These are phyloP conservation scores for Crassisporium funariophilum DNA, from an alignment of 768 basidiomycete genomes.

Conservation along the genomic window DNA sequence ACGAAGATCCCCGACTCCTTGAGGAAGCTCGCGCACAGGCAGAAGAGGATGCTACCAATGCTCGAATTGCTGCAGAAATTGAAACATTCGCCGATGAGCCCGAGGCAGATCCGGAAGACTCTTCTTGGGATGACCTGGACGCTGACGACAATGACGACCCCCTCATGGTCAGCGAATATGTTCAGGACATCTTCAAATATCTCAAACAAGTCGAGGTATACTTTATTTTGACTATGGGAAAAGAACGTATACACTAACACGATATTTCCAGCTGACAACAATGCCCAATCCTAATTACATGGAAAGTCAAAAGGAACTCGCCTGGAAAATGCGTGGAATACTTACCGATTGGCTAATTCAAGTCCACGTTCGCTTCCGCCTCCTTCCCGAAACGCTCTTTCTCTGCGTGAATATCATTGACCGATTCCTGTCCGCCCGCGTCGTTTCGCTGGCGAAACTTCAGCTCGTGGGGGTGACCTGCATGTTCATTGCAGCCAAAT, in stretches of 20 bases:
- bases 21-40: conserved; percentile 41
- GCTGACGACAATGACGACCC: conserved; percentile 93
- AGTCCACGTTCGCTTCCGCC: conserved; percentile 89
- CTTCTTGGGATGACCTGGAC: conserved; percentile 89
- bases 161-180: conserved; percentile 96
- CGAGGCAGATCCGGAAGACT: conserved; percentile 69
- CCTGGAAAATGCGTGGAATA: conserved; percentile 96
- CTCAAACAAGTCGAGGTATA: conserved; percentile 85
- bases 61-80: conserved; percentile 48
- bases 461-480: conserved; percentile 96
- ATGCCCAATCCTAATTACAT: conserved; percentile 96
- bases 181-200: conserved; percentile 91
- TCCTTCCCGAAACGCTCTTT: conserved; percentile 94
- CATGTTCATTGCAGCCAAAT: conserved; percentile 92
- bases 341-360: conserved; percentile 97
- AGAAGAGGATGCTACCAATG: conserved; percentile 47
- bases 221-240: neutral
- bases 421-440: conserved; percentile 75
- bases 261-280: conserved; percentile 55
- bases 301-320: conserved; percentile 89
- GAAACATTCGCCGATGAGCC: conserved; percentile 54
- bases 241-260: neutral
- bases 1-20: conserved; percentile 38
- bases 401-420: conserved; percentile 92
- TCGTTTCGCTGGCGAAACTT: conserved; percentile 87